phyloP scores from a whole-genome alignment of 2,329 filamentous ascomycete species.

The Cladosporium sp. region DNA sequence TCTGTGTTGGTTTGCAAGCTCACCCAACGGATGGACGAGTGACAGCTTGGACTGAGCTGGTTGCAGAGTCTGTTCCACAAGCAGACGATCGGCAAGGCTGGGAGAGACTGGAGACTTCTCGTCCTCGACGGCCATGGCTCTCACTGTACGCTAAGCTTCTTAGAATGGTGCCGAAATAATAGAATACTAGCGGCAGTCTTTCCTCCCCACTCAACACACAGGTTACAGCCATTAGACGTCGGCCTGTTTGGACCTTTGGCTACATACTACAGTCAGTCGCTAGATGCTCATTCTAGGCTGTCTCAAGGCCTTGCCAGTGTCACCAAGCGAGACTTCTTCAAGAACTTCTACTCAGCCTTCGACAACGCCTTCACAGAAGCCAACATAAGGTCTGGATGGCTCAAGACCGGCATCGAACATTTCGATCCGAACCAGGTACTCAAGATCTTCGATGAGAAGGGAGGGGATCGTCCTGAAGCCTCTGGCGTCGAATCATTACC shows the following conservation, averaged over 20 bases:
- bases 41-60: too few species aligned
- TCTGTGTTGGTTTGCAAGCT: too few species aligned
- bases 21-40: too few species aligned
- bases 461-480: neutral
- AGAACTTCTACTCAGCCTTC: slow-evolving; percentile 13
- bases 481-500: neutral
- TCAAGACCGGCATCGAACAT: slow-evolving; percentile 13
- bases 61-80: too few species aligned
- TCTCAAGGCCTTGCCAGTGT: slow-evolving; percentile 9
- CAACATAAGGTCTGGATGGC: slow-evolving; percentile 14
- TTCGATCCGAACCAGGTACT: slow-evolving; percentile 10
- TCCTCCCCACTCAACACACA: slow-evolving; percentile 6
- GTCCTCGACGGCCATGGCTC: too few species aligned
- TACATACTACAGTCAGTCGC: slow-evolving; percentile 14
- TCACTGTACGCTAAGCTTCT: too few species aligned
- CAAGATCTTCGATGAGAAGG: neutral
- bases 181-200: too few species aligned
- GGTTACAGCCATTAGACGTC: slow-evolving; percentile 18
- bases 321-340: slow-evolving; percentile 15
- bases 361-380: slow-evolving; percentile 4
- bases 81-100: too few species aligned
- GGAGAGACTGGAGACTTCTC: too few species aligned
- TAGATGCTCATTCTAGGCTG: slow-evolving; percentile 5
- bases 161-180: too few species aligned
- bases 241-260: slow-evolving; percentile 16